These are phyloP conservation scores for Bretschneidera sinensis DNA, from an alignment of 345 rosid genomes.

Conservation along the genomic window DNA sequence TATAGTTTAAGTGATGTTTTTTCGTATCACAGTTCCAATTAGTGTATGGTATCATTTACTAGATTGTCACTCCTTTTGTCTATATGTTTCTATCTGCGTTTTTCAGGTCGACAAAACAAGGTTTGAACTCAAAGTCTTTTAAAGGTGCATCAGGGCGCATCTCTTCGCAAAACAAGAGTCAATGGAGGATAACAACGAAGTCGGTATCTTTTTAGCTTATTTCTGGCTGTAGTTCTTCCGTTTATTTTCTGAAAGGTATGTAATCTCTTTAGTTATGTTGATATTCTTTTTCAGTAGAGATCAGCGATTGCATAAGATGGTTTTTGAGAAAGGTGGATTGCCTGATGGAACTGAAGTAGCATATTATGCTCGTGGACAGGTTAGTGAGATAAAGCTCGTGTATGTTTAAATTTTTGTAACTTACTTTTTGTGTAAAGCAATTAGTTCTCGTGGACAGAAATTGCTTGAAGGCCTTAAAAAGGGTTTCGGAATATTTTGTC, in stretches of 20 bases:
- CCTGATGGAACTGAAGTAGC: conserved; percentile 98
- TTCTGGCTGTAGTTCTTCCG: conserved; percentile 14
- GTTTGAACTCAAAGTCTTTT: conserved; percentile 24
- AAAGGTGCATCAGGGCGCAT: conserved; percentile 27
- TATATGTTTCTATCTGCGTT: conserved; percentile 6
- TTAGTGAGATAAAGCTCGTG: conserved; percentile 27
- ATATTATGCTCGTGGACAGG: conserved; percentile 92
- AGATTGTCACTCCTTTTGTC: neutral
- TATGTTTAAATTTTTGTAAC: conserved; percentile 18
- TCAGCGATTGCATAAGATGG: conserved; percentile 74
- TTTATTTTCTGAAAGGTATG: conserved; percentile 14
- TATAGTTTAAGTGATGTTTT: too few species aligned
- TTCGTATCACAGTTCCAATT: too few species aligned
- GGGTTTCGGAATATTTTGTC: conserved; percentile 78
- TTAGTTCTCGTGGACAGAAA: conserved; percentile 57
- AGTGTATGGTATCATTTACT: neutral
- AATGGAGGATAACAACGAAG: conserved; percentile 32
- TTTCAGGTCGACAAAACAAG: conserved; percentile 47
- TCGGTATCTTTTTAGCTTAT: conserved; percentile 24
- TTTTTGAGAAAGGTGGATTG: conserved; percentile 75
- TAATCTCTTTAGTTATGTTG: conserved; percentile 10
- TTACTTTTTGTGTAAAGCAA: conserved; percentile 29
- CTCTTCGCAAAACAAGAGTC: conserved; percentile 33
- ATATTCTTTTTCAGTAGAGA: conserved; percentile 46
- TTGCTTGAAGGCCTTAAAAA: conserved; percentile 83